Conservation (phyloP, 805 yeast genomes). For the Yamadazyma philogaea region DNA sequence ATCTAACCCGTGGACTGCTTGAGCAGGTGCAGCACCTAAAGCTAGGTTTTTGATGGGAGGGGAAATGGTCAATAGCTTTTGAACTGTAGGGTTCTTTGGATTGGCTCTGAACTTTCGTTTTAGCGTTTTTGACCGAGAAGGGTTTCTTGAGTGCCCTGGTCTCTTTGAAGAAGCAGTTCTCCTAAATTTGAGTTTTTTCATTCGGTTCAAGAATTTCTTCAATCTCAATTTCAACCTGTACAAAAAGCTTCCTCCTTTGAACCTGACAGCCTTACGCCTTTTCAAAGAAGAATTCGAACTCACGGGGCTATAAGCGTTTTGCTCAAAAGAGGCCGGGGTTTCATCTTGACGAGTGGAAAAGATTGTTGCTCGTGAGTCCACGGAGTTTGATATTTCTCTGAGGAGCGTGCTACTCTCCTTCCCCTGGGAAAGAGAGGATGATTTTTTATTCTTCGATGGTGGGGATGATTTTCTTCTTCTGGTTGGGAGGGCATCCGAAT, state of each 20-base stretch:
- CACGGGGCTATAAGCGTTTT: neutral
- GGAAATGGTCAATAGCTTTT: slow-evolving; percentile 18
- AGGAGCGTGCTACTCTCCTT: slow-evolving; percentile 1
- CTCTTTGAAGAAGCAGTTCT: slow-evolving; percentile 24
- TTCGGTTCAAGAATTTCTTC: slow-evolving; percentile 21
- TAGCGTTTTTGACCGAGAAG: slow-evolving; percentile 11
- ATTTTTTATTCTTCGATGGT: neutral
- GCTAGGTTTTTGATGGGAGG: slow-evolving; percentile 33
- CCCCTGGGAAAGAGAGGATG: slow-evolving; percentile 4
- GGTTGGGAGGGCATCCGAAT: slow-evolving; percentile 8
- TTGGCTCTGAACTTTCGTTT: slow-evolving; percentile 17
- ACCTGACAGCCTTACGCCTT: slow-evolving; percentile 33
- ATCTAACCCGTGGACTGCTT: slow-evolving; percentile 19
- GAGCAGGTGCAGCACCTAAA: slow-evolving; percentile 20
- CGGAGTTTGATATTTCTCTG: slow-evolving; percentile 29
- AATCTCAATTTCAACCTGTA: slow-evolving; percentile 32
- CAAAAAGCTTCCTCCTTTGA: slow-evolving; percentile 29
- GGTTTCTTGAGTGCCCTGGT: slow-evolving; percentile 13
- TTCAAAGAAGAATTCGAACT: slow-evolving; percentile 16
- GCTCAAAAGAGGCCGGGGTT: slow-evolving; percentile 1
- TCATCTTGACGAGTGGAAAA: slow-evolving; percentile 36
- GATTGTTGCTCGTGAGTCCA: slow-evolving; percentile 45
- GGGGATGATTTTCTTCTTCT: neutral
- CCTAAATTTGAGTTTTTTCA: slow-evolving; percentile 23
- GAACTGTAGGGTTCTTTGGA: slow-evolving; percentile 14